Percentiles rank a stretch among this genome's conserved stretches.
Conservation (phyloP, 2,329 filamentous ascomycete genomes). For the Meredithiella fracta region DNA sequence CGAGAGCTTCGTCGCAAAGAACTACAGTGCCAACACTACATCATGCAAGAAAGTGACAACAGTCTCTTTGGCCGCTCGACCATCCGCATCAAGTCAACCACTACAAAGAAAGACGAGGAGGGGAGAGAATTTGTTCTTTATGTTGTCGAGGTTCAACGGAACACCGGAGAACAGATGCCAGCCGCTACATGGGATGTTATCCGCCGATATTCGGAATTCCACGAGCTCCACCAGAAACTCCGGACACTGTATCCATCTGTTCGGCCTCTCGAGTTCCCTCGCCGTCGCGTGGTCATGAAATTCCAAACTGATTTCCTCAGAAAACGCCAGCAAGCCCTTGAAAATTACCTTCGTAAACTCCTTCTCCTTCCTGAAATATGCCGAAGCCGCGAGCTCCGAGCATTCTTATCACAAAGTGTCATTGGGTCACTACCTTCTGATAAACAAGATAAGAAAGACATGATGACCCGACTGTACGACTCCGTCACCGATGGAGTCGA, state of each 20-base stretch:
- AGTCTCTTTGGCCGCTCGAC: constrained; percentile 85
- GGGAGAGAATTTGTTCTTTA: constrained; percentile 89
- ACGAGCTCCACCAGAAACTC: constrained; percentile 81
- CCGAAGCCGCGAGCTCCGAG: constrained; percentile 75
- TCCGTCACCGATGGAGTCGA: constrained; percentile 97
- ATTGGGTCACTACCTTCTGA: constrained; percentile 36
- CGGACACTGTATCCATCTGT: constrained; percentile 75
- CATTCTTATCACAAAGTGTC: constrained; percentile 81
- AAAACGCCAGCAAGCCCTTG: constrained; percentile 67
- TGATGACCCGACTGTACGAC: constrained; percentile 88
- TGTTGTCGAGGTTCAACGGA: constrained; percentile 75
- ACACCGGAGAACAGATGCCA: constrained; percentile 88
- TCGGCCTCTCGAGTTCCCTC: constrained; percentile 76
- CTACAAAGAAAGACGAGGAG: constrained; percentile 81
- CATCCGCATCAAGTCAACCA: constrained; percentile 79
- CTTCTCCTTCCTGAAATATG: constrained; percentile 84
- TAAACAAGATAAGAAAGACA: constrained; percentile 54
- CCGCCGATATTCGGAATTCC: constrained; percentile 92
- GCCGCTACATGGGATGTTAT: constrained; percentile 88
- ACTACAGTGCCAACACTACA: constrained; percentile 89
- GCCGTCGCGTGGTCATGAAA: constrained; percentile 86
- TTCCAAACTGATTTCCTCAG: constrained; percentile 90
- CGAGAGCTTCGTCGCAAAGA: constrained; percentile 88
- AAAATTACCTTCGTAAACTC: constrained; percentile 69
- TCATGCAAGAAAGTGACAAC: constrained; percentile 94